These are phyloP conservation scores for Stagonosporopsis vannaccii DNA, from an alignment of 2,329 filamentous ascomycete species.

Conservation along the genomic window DNA sequence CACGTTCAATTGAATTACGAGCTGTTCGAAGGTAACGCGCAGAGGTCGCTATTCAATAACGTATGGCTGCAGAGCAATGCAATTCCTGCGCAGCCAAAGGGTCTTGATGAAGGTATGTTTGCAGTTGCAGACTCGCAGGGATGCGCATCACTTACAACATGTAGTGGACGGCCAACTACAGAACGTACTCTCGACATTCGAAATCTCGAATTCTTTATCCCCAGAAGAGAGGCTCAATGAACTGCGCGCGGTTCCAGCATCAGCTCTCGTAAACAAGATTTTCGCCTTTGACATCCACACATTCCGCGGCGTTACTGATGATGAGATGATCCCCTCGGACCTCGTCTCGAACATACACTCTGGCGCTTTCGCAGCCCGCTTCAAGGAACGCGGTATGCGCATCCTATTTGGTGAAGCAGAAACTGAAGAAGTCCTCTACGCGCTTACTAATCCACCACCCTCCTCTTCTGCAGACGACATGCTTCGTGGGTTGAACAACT, in stretches of 20 bases:
- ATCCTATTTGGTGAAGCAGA: slow-evolving; percentile 13
- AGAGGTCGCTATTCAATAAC: slow-evolving; percentile 4
- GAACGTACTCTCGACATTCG: slow-evolving; percentile 5
- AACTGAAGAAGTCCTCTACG: slow-evolving; percentile 9
- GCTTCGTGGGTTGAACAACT: slow-evolving; percentile 12
- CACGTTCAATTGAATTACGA: slow-evolving; percentile 15
- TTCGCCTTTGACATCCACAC: slow-evolving; percentile 12
- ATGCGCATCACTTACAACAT: neutral
- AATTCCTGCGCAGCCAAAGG: slow-evolving; percentile 17
- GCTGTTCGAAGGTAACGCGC: slow-evolving; percentile 4
- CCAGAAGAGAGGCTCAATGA: slow-evolving; percentile 1
- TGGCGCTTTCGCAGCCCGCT: slow-evolving; percentile 6
- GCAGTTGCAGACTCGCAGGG: neutral
- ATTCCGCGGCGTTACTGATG: slow-evolving; percentile 14
- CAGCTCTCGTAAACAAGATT: neutral
- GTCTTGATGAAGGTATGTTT: slow-evolving; percentile 1
- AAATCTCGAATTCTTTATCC: neutral
- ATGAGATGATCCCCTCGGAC: slow-evolving; percentile 4
- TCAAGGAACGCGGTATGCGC: slow-evolving; percentile 11
- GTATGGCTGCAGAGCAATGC: slow-evolving; percentile 15
- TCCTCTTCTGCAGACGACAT: slow-evolving; percentile 3
- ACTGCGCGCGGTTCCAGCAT: slow-evolving; percentile 6
- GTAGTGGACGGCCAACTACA: slow-evolving; percentile 8
- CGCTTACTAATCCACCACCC: slow-evolving; percentile 9
- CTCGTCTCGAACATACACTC: slow-evolving; percentile 7